phyloP scores from a whole-genome alignment of 78 protist genomes.

The Dictyostelium discoideum region dicty_2.7 NC_007088.5:3106501-3107000 shows the following conservation, averaged over 20 bases:
- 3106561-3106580: conserved; percentile 83
- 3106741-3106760: conserved; percentile 97
- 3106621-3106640: conserved; percentile 95
- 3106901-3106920: conserved; percentile 92
- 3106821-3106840: conserved; percentile 72
- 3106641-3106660: conserved; percentile 90
- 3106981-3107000: conserved; percentile 63
- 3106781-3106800: conserved; percentile 92
- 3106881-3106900: conserved; percentile 89
- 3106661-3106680: conserved; percentile 34
- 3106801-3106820: conserved; percentile 88
- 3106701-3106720: conserved; percentile 39
- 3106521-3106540: too few relatives aligned
- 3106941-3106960: conserved; percentile 76
- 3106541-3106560: conserved; percentile 84
- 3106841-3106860: conserved; percentile 44
- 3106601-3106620: conserved; percentile 92
- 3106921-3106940: conserved; percentile 85
- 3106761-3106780: conserved; percentile 95
- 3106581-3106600: conserved; percentile 91
- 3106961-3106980: conserved; percentile 61
- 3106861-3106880: conserved; percentile 49
- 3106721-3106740: conserved; percentile 93
- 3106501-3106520: too few relatives aligned
- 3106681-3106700: conserved; percentile 42